phyloP scores from a whole-genome alignment of 2,329 filamentous ascomycete genomes.

The Paraphoma sp. region DNA sequence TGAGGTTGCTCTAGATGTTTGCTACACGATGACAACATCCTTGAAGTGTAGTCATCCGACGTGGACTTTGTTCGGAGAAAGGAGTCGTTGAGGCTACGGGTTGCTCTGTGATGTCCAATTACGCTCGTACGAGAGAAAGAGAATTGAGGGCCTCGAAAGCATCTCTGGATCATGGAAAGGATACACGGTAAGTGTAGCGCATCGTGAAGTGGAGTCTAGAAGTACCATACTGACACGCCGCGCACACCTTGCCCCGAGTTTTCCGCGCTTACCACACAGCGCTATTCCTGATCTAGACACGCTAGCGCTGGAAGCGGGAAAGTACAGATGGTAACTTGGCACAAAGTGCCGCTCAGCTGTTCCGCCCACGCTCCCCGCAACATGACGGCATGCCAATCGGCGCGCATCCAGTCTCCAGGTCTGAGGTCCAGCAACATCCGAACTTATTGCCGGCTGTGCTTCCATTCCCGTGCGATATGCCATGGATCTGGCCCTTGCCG shows the following conservation, averaged over 20 bases:
- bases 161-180: neutral
- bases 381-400: conserved; percentile 31
- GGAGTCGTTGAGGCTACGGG: too few species aligned
- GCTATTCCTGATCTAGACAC: neutral
- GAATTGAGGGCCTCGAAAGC: neutral
- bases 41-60: too few species aligned
- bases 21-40: too few species aligned
- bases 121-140: neutral
- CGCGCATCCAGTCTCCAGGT: conserved; percentile 11
- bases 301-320: conserved; percentile 1
- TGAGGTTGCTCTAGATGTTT: too few species aligned
- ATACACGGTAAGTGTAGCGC: conserved; percentile 3
- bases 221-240: neutral
- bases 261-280: neutral
- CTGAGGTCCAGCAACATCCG: conserved; percentile 25
- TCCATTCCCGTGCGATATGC: conserved; percentile 32
- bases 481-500: conserved; percentile 23
- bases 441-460: conserved; percentile 29
- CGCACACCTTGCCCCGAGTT: neutral
- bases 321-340: conserved; percentile 9
- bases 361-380: conserved; percentile 35
- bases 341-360: conserved; percentile 31
- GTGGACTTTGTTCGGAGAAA: neutral
- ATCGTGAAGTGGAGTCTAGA: neutral
- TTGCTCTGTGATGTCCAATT: neutral